Evolutionary conservation across 1,139 yeast species (phyloP).

Genomic region (Nakaseomyces delphensis): DNA sequence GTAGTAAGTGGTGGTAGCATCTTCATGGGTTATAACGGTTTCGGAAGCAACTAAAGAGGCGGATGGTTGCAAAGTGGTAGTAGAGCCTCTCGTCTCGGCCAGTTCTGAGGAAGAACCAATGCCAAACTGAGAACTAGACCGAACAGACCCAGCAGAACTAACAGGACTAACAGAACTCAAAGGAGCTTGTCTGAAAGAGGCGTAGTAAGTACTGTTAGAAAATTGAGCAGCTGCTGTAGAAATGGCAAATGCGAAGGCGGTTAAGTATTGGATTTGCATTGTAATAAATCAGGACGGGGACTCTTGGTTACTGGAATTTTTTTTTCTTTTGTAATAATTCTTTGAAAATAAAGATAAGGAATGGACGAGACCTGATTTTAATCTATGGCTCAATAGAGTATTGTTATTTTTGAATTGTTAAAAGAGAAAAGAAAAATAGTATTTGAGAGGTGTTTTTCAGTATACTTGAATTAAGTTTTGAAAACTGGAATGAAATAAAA

Average conservation of each 20-base stretch:
- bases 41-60: conserved; percentile 5
- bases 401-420: not conserved
- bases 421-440: not conserved
- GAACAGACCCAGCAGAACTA: too few relatives aligned
- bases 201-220: conserved; percentile 2
- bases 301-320: not conserved
- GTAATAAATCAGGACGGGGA: not conserved
- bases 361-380: conserved; percentile 9
- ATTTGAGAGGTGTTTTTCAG: not conserved
- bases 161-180: not conserved
- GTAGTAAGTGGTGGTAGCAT: conserved; percentile 7
- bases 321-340: not conserved
- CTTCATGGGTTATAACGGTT: conserved; percentile 3
- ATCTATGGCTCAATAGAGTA: conserved; percentile 8
- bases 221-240: conserved; percentile 5
- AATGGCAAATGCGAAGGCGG: conserved; percentile 5
- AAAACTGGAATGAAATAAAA: not conserved
- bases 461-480: too few relatives aligned
- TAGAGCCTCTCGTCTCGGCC: conserved; percentile 2
- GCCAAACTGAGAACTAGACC: not conserved
- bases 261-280: conserved; percentile 3
- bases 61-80: conserved; percentile 6
- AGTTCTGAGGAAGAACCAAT: not conserved
- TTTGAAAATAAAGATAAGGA: conserved; percentile 6
- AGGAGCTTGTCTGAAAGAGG: conserved; percentile 1